Evolutionary conservation across 176 grass and related monocot species (phyloP).

Genomic region (Carex kokanica): DNA sequence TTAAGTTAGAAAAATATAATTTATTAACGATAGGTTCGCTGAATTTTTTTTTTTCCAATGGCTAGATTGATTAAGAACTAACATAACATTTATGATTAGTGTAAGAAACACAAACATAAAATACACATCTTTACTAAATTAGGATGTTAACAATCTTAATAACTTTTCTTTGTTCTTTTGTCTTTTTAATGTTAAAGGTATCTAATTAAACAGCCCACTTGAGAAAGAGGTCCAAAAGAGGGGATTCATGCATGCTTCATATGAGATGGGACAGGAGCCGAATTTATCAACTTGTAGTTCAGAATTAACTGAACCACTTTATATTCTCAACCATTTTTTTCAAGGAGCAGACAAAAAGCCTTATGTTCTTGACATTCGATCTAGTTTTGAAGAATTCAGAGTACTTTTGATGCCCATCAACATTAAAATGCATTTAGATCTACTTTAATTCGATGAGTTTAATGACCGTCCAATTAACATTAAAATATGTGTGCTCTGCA

Average conservation of each 20-base stretch:
- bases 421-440: too few relatives aligned
- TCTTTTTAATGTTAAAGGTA: not conserved
- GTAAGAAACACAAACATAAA: not conserved
- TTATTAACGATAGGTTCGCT: too few relatives aligned
- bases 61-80: not conserved
- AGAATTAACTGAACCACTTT: slow-evolving; percentile 3
- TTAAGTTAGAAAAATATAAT: not conserved
- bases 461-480: too few relatives aligned
- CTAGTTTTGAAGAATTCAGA: not conserved
- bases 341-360: not conserved
- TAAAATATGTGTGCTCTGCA: too few relatives aligned
- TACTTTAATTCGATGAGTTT: too few relatives aligned
- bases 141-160: not conserved
- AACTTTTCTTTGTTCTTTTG: slow-evolving; percentile 3
- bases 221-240: not conserved
- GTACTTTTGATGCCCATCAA: too few relatives aligned
- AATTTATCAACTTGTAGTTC: slow-evolving; percentile 1
- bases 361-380: not conserved
- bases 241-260: not conserved
- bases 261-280: not conserved
- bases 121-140: not conserved
- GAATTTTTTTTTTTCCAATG: not conserved
- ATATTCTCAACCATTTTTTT: not conserved
- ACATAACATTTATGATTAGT: not conserved
- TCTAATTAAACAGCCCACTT: not conserved